Percentiles rank a stretch among this genome's conserved stretches.
These are phyloP conservation scores for Coemansia sp. DNA, from an alignment of 192 early-diverging fungal genomes.

Conservation along the genomic window DNA sequence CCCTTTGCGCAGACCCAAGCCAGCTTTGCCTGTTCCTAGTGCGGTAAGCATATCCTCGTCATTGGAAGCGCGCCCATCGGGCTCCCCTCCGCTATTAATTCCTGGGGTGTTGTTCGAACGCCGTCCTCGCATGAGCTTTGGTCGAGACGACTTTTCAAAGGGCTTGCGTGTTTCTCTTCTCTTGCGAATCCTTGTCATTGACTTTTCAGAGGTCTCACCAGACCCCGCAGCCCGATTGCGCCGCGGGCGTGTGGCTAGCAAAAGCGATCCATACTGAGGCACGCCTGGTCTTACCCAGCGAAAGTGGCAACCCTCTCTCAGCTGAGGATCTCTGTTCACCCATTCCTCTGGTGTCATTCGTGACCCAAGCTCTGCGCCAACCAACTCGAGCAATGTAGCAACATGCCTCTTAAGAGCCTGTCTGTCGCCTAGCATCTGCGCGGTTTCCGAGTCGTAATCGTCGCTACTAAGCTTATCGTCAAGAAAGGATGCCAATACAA, in stretches of 20 bases:
- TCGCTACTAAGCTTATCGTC: conserved; percentile 21
- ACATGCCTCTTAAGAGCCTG: conserved; percentile 19
- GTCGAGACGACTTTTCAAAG: background rate
- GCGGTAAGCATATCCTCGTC: conserved; percentile 18
- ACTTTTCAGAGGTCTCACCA: conserved; percentile 9
- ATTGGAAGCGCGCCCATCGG: background rate
- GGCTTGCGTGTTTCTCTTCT: conserved; percentile 17
- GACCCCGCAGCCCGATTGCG: conserved; percentile 19
- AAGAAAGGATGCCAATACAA: conserved; percentile 55
- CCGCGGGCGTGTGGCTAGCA: conserved; percentile 45
- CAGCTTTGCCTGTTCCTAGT: conserved; percentile 17
- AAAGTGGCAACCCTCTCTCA: conserved; percentile 51
- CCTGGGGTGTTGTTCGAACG: conserved; percentile 12
- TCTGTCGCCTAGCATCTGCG: conserved; percentile 40
- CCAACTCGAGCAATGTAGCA: conserved; percentile 22
- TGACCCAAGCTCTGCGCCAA: conserved; percentile 27
- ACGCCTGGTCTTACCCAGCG: conserved; percentile 51
- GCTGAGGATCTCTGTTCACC: conserved; percentile 49
- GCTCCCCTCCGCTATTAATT: background rate
- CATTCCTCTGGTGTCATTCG: conserved; percentile 50
- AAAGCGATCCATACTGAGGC: conserved; percentile 35
- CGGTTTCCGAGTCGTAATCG: conserved; percentile 24
- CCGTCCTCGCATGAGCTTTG: conserved; percentile 35
- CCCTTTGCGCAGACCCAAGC: background rate
- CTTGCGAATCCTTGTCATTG: conserved; percentile 32